phyloP scores from a whole-genome alignment of 2,329 filamentous ascomycete species.

The Cladobotryum mycophilum region DNA sequence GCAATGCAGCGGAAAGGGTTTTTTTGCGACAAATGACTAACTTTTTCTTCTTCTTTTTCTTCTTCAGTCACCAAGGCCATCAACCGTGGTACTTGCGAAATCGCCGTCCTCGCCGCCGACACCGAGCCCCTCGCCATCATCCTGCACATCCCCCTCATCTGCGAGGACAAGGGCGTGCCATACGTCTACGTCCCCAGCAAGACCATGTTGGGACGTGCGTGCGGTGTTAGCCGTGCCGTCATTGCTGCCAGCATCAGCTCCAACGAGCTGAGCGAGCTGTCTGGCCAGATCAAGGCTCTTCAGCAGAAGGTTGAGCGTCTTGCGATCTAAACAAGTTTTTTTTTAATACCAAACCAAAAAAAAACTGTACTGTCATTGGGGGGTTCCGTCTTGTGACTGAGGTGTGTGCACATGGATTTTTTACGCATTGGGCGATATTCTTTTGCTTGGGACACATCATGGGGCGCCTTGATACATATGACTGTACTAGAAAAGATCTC shows the following conservation, averaged over 20 bases:
- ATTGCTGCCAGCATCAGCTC: constrained; percentile 85
- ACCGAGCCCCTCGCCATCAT: constrained; percentile 82
- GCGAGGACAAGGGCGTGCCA: constrained; percentile 66
- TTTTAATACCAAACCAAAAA: too few relatives aligned
- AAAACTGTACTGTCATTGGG: neutral
- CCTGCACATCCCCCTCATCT: constrained; percentile 80
- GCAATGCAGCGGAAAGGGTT: neutral
- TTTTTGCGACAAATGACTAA: neutral
- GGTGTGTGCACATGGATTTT: neutral
- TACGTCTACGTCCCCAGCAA: constrained; percentile 70
- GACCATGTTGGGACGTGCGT: constrained; percentile 81
- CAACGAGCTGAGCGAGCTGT: constrained; percentile 85
- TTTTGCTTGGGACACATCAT: too few relatives aligned
- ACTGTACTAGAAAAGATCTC: too few relatives aligned
- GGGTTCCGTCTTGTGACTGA: neutral
- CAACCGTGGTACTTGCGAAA: constrained; percentile 83
- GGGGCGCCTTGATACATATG: too few relatives aligned
- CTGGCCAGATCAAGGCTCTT: constrained; percentile 77
- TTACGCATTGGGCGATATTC: too few relatives aligned
- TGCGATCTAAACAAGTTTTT: constrained; percentile 65
- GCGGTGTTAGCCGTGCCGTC: constrained; percentile 81
- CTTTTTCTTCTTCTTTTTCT: neutral
- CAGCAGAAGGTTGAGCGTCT: constrained; percentile 95
- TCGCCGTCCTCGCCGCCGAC: constrained; percentile 85
- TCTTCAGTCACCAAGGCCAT: constrained; percentile 66